These are phyloP conservation scores for Chlorella sorokiniana DNA, from an alignment of 139 green algal species.

Conservation along the genomic window DNA sequence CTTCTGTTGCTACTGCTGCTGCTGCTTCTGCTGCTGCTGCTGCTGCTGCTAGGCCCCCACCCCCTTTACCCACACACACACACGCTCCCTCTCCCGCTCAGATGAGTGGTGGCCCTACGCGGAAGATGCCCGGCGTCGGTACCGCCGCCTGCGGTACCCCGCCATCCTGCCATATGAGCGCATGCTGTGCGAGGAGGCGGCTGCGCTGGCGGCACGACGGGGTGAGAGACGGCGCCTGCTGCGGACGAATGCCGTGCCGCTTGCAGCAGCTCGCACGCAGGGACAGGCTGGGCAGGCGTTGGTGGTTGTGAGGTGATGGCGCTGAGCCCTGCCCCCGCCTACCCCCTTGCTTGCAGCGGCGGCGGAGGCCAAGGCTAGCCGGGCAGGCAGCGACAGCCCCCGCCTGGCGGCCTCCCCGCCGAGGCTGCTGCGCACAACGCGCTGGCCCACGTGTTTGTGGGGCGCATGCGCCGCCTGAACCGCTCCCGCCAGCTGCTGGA, in stretches of 20 bases:
- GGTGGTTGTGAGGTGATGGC: too few relatives aligned
- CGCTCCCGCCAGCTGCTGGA: constrained; percentile 18
- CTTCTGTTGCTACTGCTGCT: background rate
- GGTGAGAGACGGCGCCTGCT: background rate
- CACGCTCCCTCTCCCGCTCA: background rate
- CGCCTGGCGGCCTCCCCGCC: too few relatives aligned
- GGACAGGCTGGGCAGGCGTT: too few relatives aligned
- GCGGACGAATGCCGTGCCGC: too few relatives aligned
- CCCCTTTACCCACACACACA: background rate
- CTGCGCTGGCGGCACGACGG: background rate
- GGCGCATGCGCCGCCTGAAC: constrained; percentile 16
- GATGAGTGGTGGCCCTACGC: constrained; percentile 25
- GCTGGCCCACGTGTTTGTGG: constrained; percentile 19
- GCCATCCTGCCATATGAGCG: constrained; percentile 57
- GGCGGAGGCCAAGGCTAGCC: background rate
- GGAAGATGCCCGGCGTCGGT: constrained; percentile 30
- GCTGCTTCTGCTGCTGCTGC: background rate
- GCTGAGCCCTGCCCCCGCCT: too few relatives aligned
- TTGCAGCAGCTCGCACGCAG: too few relatives aligned
- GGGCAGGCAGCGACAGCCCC: background rate
- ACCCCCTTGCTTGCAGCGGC: too few relatives aligned
- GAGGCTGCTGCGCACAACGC: background rate
- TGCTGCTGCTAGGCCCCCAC: background rate
- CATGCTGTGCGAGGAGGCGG: constrained; percentile 50
- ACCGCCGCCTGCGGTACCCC: constrained; percentile 27